Conservation (phyloP, 2,329 filamentous ascomycete species). For the Gyromitra esculenta region DNA sequence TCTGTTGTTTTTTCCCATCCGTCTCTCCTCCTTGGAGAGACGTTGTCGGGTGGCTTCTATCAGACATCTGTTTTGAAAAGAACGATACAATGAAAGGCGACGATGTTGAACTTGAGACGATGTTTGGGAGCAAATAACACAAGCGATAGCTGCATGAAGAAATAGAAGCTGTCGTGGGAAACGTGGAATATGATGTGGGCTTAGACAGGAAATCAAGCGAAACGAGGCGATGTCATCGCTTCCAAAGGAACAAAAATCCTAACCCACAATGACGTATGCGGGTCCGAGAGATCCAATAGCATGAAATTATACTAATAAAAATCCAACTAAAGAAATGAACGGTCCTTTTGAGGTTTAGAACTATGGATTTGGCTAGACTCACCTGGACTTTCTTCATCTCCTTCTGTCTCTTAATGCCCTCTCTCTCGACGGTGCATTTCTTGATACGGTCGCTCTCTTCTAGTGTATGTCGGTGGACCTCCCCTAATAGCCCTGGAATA, state of each 20-base stretch:
- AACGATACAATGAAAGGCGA: slow-evolving; percentile 23
- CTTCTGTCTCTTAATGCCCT: slow-evolving; percentile 71
- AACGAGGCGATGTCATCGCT: slow-evolving; percentile 40
- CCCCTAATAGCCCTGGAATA: slow-evolving; percentile 63
- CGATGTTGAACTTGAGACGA: slow-evolving; percentile 15
- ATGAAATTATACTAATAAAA: slow-evolving; percentile 35
- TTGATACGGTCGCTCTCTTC: slow-evolving; percentile 81
- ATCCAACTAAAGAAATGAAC: slow-evolving; percentile 23
- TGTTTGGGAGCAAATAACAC: slow-evolving; percentile 10
- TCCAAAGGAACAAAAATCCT: slow-evolving; percentile 30
- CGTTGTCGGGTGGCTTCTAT: slow-evolving; percentile 43
- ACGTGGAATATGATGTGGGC: neutral
- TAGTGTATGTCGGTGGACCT: slow-evolving; percentile 78
- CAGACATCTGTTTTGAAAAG: slow-evolving; percentile 49
- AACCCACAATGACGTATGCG: slow-evolving; percentile 42
- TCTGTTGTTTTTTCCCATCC: slow-evolving; percentile 65
- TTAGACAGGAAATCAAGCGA: slow-evolving; percentile 21
- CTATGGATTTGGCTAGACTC: slow-evolving; percentile 59
- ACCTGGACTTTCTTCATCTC: slow-evolving; percentile 71
- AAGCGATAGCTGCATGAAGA: slow-evolving; percentile 9
- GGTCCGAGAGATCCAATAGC: slow-evolving; percentile 24
- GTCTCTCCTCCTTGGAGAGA: slow-evolving; percentile 46
- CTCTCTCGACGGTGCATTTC: slow-evolving; percentile 79
- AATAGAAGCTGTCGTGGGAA: slow-evolving; percentile 7
- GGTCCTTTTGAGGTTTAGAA: slow-evolving; percentile 26